Percentiles rank a stretch among this genome's conserved stretches.
phyloP scores from a whole-genome alignment of 306 rosid species.

The Cucurbita moschata region DNA sequence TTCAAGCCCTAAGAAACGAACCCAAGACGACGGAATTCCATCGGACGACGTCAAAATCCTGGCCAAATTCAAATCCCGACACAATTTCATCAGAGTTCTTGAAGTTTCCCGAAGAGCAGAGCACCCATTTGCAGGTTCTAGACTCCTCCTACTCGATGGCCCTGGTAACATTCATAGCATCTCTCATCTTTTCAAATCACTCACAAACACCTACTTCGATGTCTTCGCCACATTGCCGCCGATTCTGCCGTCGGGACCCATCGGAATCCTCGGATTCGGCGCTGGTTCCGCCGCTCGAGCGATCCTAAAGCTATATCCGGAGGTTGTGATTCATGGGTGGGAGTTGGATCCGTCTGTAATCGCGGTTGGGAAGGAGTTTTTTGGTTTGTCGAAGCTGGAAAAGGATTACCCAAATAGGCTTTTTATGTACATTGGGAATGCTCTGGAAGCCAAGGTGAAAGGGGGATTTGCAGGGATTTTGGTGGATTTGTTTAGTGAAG shows the following conservation, averaged over 20 bases:
- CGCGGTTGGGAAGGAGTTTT: conserved; percentile 60
- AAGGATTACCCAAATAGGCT: conserved; percentile 30
- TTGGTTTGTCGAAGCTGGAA: conserved; percentile 44
- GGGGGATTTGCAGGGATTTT: conserved; percentile 72
- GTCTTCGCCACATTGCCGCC: conserved; percentile 80
- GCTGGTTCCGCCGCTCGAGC: conserved; percentile 66
- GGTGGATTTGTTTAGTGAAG: conserved; percentile 61
- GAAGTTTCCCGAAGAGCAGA: conserved; percentile 58
- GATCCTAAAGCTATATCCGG: conserved; percentile 42
- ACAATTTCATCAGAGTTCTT: conserved; percentile 74
- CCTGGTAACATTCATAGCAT: conserved; percentile 96
- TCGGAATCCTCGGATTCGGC: conserved; percentile 76
- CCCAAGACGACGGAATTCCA: conserved; percentile 61
- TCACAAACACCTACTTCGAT: conserved; percentile 67
- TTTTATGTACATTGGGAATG: conserved; percentile 50
- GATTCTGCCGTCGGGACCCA: conserved; percentile 55
- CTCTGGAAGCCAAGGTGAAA: conserved; percentile 29
- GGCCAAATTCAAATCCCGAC: conserved; percentile 58
- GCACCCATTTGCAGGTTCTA: conserved; percentile 78
- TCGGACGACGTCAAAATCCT: conserved; percentile 41
- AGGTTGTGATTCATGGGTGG: conserved; percentile 57
- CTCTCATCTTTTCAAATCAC: conserved; percentile 44
- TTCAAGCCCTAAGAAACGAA: conserved; percentile 8
- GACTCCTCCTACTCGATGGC: conserved; percentile 73
- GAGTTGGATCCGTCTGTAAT: conserved; percentile 79